Evolutionary conservation across 805 yeast genomes (phyloP), one percentile per base, ranked within the genome.

Genomic region (Spathaspora hagerdaliae): DNA sequence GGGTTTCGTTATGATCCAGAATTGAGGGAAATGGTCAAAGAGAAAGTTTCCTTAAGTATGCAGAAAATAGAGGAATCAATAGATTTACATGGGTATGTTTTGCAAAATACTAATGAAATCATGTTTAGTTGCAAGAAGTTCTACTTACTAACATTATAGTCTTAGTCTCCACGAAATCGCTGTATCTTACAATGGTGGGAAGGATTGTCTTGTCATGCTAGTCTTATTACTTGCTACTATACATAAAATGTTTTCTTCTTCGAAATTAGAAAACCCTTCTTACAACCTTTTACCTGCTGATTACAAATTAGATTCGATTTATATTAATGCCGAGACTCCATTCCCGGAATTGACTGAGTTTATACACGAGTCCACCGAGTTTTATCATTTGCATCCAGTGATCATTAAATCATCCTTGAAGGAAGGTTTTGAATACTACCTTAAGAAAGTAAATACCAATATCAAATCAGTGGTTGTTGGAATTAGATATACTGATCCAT

Each of bases 151-250:
- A 55, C 61, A 15, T n/a, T 19, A 1, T 15, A n/a, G 5, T 35
- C 19, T 44, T 42, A 63, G 68, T 7, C 53, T 71, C n/a, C 58
- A 61, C 13, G 82, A 85, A 47, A 65, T 87, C 3, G 85, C 97
- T 0, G 73, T 94, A 11, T 86, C 96, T 2, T 94, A 85, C 63
- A 94, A 94, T 60, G 99, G 99, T 9, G 99, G 99, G 1, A 94
- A 94, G 59, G 99, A 94, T 66, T 94, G 98, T 57, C 78, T 91
- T 39, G 97, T 91, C 31, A 81, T 92, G 85, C 74, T 94, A 45
- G 70, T 89, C 12, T 58, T 94, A 5, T 80, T 87, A 44, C 65
- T 91, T 42, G 83, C 94, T 1, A 79, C 68, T 64, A 44, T 71
- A 14, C 67, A 68, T 51, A 52, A 57, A 14, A 63, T 57, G 47